phyloP scores from a whole-genome alignment of 768 basidiomycete species.

The Solioccasus polychromus region DNA sequence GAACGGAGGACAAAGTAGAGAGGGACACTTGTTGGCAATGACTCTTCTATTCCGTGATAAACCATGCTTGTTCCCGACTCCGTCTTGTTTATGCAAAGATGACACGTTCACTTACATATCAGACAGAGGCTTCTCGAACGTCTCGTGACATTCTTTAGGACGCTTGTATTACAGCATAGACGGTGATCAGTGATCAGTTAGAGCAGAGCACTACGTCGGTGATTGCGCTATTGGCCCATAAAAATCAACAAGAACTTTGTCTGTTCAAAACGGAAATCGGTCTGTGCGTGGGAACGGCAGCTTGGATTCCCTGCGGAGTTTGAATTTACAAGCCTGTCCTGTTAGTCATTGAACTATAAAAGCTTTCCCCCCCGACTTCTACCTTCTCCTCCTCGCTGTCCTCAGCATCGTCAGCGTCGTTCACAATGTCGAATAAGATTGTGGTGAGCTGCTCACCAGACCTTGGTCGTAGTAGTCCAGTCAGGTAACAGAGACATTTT shows the following conservation, averaged over 20 bases:
- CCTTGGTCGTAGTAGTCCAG: conserved; percentile 54
- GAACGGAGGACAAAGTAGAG: no score
- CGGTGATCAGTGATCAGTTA: neutral
- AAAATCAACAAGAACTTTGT: no score
- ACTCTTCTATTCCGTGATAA: no score
- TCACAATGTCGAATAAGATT: conserved; percentile 93
- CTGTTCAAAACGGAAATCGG: no score
- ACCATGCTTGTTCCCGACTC: no score
- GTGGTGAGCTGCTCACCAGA: conserved; percentile 87
- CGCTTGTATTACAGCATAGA: neutral
- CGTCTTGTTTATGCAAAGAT: neutral
- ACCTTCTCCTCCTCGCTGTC: conserved; percentile 33
- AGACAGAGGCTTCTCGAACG: neutral
- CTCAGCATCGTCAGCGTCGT: conserved; percentile 27
- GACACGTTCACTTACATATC: neutral
- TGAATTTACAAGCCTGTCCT: conserved; percentile 39
- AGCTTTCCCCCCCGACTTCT: conserved; percentile 32
- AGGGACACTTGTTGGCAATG: no score
- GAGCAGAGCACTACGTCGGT: neutral
- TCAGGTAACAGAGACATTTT: conserved; percentile 49
- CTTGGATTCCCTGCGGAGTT: conserved; percentile 37
- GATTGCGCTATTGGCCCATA: neutral
- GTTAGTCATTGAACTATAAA: conserved; percentile 40
- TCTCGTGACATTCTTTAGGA: no score
- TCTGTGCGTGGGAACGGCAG: conserved; percentile 46